phyloP scores from a whole-genome alignment of 2,329 filamentous ascomycete genomes.

The Colletotrichum falcatum region DNA sequence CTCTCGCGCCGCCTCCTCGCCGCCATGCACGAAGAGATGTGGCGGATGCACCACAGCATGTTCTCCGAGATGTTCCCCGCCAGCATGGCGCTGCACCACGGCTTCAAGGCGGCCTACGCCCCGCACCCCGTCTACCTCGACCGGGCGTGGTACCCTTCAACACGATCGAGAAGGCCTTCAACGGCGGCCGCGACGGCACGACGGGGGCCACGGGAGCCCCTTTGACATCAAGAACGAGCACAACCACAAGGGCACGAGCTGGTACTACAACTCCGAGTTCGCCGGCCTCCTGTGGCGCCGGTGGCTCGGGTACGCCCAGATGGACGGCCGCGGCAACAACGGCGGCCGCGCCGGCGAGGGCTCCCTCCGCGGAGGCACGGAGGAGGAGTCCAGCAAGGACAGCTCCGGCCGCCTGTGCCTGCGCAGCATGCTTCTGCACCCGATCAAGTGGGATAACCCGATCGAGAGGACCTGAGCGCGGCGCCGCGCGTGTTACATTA shows the following conservation, averaged over 20 bases:
- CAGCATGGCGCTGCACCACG: conserved; percentile 77
- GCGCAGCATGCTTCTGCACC: conserved; percentile 83
- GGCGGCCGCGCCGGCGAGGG: conserved; percentile 63
- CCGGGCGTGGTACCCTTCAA: conserved; percentile 75
- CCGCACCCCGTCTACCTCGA: conserved; percentile 87
- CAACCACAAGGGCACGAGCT: conserved; percentile 84
- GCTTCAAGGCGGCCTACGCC: conserved; percentile 82
- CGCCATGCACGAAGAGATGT: conserved; percentile 82
- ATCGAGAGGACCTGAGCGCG: conserved; percentile 50
- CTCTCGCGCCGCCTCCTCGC: conserved; percentile 74
- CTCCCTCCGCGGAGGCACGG: conserved; percentile 62
- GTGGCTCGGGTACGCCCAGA: conserved; percentile 75
- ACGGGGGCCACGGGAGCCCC: conserved; percentile 72
- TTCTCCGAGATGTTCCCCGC: conserved; percentile 86
- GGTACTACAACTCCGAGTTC: conserved; percentile 88
- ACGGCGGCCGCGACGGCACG: conserved; percentile 76
- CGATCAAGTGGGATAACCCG: conserved; percentile 76
- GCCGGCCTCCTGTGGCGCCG: conserved; percentile 81
- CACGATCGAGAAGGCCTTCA: conserved; percentile 82
- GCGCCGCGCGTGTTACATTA: not conserved
- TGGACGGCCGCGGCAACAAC: conserved; percentile 61
- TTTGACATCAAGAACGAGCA: conserved; percentile 80
- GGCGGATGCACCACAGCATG: conserved; percentile 75
- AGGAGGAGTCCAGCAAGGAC: conserved; percentile 58
- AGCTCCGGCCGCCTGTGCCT: conserved; percentile 79